phyloP scores from a whole-genome alignment of 441 rosid species.

The Capsella rubella region DNA sequence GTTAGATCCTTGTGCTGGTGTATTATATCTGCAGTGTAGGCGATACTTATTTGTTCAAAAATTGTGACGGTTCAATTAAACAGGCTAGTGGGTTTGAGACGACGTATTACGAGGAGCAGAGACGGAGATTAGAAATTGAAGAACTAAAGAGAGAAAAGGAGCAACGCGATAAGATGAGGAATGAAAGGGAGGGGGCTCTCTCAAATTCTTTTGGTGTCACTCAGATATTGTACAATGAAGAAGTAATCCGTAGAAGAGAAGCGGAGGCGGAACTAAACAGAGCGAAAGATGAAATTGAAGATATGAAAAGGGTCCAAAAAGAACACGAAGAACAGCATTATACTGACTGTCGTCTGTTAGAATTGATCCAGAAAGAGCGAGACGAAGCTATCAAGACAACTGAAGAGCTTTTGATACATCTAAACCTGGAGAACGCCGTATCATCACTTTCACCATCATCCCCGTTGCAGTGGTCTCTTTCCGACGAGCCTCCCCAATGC shows the following conservation, averaged over 20 bases:
- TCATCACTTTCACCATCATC: slow-evolving; percentile 41
- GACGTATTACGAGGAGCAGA: slow-evolving; percentile 48
- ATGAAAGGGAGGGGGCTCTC: slow-evolving; percentile 52
- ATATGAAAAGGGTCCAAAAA: slow-evolving; percentile 51
- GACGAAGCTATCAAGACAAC: slow-evolving; percentile 49
- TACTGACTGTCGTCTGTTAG: slow-evolving; percentile 27
- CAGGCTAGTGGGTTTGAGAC: slow-evolving; percentile 43
- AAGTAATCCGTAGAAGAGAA: slow-evolving; percentile 39
- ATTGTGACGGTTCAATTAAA: slow-evolving; percentile 6
- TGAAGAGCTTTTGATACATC: slow-evolving; percentile 46
- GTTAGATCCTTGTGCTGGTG: slow-evolving; percentile 17
- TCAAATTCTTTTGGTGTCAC: slow-evolving; percentile 42
- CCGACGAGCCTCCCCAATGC: slow-evolving; percentile 54
- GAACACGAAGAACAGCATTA: slow-evolving; percentile 44
- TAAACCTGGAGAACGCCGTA: slow-evolving; percentile 34
- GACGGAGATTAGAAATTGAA: slow-evolving; percentile 49
- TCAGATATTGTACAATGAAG: slow-evolving; percentile 38
- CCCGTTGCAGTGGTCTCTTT: slow-evolving; percentile 34
- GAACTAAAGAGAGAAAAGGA: slow-evolving; percentile 51
- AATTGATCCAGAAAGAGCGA: slow-evolving; percentile 42
- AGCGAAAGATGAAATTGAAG: slow-evolving; percentile 47
- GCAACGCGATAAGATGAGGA: slow-evolving; percentile 41
- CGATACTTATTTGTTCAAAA: slow-evolving; percentile 19
- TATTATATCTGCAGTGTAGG: slow-evolving; percentile 19
- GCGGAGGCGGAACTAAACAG: slow-evolving; percentile 45